These are phyloP conservation scores for Tetradesmus obliquus DNA, from an alignment of 139 green algal species.

Conservation along the genomic window DNA sequence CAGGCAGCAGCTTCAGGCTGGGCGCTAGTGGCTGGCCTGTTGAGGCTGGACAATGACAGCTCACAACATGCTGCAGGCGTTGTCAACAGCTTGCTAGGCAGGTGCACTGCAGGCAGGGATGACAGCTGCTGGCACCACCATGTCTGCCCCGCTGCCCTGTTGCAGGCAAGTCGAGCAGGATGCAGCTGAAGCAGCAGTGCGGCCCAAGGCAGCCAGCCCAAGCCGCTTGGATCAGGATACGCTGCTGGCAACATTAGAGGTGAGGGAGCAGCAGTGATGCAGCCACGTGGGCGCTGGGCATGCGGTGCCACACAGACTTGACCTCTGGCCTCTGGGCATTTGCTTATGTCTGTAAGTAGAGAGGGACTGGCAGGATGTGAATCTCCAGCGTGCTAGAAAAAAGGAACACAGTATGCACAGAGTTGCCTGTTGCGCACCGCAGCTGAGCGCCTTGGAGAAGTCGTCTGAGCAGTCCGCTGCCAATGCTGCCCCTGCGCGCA, in stretches of 20 bases:
- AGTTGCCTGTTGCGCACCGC: too few relatives aligned
- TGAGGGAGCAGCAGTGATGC: neutral
- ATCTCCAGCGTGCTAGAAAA: too few relatives aligned
- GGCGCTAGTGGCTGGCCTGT: too few relatives aligned
- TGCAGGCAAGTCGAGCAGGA: neutral
- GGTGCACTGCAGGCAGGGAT: too few relatives aligned
- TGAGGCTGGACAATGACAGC: neutral
- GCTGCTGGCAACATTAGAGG: constrained; percentile 19
- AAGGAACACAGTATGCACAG: too few relatives aligned
- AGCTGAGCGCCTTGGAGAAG: too few relatives aligned
- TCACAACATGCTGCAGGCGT: neutral
- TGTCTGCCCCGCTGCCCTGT: neutral
- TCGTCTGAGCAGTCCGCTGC: too few relatives aligned
- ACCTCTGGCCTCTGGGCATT: too few relatives aligned
- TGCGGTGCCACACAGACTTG: too few relatives aligned
- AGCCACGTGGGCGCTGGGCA: neutral
- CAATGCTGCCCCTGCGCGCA: neutral
- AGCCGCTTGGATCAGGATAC: constrained; percentile 2
- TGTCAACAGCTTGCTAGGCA: too few relatives aligned
- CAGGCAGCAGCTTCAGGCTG: neutral
- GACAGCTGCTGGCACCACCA: neutral
- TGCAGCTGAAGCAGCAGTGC: neutral
- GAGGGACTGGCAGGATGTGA: too few relatives aligned
- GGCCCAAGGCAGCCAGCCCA: neutral
- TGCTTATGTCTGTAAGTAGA: too few relatives aligned